Evolutionary conservation across 2,329 filamentous ascomycete species (phyloP), one percentile per base, ranked within the genome.

Genomic region (Penicillium crustosum): DNA sequence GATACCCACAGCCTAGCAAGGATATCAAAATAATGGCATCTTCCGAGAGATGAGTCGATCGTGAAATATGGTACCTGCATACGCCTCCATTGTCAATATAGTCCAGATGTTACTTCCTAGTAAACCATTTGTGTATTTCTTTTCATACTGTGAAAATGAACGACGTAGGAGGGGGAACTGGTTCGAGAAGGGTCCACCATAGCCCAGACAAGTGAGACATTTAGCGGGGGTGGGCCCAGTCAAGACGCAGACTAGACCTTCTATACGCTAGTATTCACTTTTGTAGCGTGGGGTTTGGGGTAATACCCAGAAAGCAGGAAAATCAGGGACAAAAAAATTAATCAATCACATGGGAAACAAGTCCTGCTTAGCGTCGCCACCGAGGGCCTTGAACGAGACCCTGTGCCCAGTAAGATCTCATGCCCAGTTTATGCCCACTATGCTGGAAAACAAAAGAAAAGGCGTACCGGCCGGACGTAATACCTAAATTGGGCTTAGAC

Each of bases 41-140:
- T 9, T 43, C 19, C 36, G 29, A 29, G 35, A 23, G n/a, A 15
- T 27, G 19, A 29, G 12, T 43, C 45, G 38, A 23, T 55, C 47
- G 13, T 44, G 44, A 8, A 13, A 31, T 9, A 17, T 41, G n/a
- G 51, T 58, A 58, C 55, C 55, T 58, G 55, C 55, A 49, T 58
- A 43, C 10, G 15, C 19, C 12, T 25, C n/a, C 17, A 23, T 3
- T 42, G 23, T 31, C 21, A 31, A 52, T 2, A 33, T 19, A 25
- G 15, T 19, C 13, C 12, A 31, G 5, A 19, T 23, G 23, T 10
- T 17, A 33, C 19, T 21, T 21, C 49, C 17, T 3, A n/a, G 12
- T 25, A 2, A 27, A n/a, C 7, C 15, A 13, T 31, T 17, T 35
- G 7, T n/a, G n/a, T 7, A 9, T n/a, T 17, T n/a, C 9, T 1